Base-by-base conservation (phyloP, 2,329 filamentous ascomycete species). In the Alternaria incomplexa region DNA sequence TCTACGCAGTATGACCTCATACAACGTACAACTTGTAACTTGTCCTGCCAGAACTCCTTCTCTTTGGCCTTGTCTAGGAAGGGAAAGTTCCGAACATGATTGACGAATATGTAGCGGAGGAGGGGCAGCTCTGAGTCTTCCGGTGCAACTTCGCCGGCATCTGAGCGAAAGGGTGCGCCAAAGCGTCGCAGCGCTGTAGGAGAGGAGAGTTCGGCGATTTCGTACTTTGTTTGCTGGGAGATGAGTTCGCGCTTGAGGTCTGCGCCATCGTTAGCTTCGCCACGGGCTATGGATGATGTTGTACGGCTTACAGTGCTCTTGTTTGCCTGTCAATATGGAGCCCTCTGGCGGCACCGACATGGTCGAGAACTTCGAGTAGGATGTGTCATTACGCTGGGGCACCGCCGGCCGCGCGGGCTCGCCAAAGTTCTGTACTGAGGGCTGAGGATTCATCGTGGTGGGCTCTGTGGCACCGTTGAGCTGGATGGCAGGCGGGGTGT, bases 11-110 rank as follows among this genome's bases (percentile, higher is more conserved):
- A 54, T 51, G 52, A 61, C 58, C 46, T 53, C 60, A 45, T 56
- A 54, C 46, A 59, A 89, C 91, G 71, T 82, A 97, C 93, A 77
- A 94, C 88, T 84, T 99, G 96, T 64, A 99, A 84, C 80, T 97
- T 98, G 78, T 98, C 93, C 83, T 99, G 96, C 96, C 96, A 99
- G 76, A 99, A 99, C 82, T 99, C 96, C 86, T 98, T 97, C 86
- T 99, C 96, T 76, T 89, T 91, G 22, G 96, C 96, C 85, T 97
- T 93, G 81, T 99, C 93, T 67, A 99, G 87, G 77, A 99, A 99
- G 1, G 96, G 96, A 74, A 99, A 99, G 74, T 98, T 96, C 75
- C 96, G 93, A 63, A 99, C 89, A 89, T 98, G 94, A 78, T 98
- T 91, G 58, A 98, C 96, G 78, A 99, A 99, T 76, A 99, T 97